Conservation (phyloP, 345 rosid genomes). For the Arabis alpina region DNA sequence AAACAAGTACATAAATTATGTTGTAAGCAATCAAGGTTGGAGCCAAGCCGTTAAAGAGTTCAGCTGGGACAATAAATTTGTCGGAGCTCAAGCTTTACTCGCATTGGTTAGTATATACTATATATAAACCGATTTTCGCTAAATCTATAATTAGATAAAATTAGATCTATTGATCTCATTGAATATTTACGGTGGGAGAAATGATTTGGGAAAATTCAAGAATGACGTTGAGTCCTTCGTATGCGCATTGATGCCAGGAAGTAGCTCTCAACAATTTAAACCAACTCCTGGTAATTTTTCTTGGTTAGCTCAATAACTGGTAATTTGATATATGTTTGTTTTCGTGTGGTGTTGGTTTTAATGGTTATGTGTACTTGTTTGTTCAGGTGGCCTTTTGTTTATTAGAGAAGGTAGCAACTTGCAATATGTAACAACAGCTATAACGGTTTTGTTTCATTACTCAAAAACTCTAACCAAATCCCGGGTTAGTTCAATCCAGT, state of each 20-base stretch:
- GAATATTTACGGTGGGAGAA: conserved; percentile 49
- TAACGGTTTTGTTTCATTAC: conserved; percentile 64
- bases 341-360: background rate
- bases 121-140: conserved; percentile 4
- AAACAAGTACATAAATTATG: conserved; percentile 59
- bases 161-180: background rate
- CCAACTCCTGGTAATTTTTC: conserved; percentile 68
- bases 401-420: conserved; percentile 72
- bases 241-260: conserved; percentile 82
- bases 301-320: background rate
- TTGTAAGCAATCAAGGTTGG: conserved; percentile 76
- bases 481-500: conserved; percentile 52
- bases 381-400: conserved; percentile 75
- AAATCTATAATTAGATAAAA: background rate
- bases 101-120: conserved; percentile 55
- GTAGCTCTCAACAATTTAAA: conserved; percentile 65
- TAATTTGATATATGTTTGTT: background rate
- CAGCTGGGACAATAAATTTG: conserved; percentile 92
- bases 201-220: conserved; percentile 58
- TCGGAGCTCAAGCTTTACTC: conserved; percentile 73
- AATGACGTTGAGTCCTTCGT: conserved; percentile 64
- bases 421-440: conserved; percentile 71
- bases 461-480: conserved; percentile 54
- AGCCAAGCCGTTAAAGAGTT: conserved; percentile 75
- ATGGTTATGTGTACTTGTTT: conserved; percentile 15